A percentile compares a stretch with the other conserved stretches of the same genome.
Evolutionary conservation across 2,329 filamentous ascomycete genomes (phyloP).

Genomic region (Coniochaeta pulveracea): DNA sequence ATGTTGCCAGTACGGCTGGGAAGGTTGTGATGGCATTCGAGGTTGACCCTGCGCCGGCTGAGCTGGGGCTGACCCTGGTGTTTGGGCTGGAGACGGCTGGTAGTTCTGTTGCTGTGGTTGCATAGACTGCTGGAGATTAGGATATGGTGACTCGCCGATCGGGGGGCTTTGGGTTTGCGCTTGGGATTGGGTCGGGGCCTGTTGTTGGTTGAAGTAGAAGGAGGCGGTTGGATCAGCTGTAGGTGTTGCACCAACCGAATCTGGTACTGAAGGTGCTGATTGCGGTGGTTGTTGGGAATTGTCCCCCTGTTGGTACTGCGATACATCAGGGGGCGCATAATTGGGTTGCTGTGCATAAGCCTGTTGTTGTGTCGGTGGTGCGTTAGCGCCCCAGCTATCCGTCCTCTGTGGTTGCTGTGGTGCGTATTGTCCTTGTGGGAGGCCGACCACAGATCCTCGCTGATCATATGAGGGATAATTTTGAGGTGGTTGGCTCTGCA

Average conservation of each 20-base stretch:
- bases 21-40: constrained; percentile 17
- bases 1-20: constrained; percentile 35
- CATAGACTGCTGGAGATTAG: constrained; percentile 34
- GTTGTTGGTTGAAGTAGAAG: constrained; percentile 43
- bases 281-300: constrained; percentile 17
- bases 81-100: constrained; percentile 29
- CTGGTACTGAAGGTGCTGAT: constrained; percentile 19
- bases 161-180: constrained; percentile 23
- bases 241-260: constrained; percentile 20
- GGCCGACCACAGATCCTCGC: constrained; percentile 26
- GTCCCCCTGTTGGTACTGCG: constrained; percentile 15
- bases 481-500: constrained; percentile 38
- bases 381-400: constrained; percentile 37
- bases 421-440: constrained; percentile 29
- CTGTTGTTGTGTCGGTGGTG: constrained; percentile 23
- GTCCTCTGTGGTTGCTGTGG: constrained; percentile 33
- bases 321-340: constrained; percentile 17
- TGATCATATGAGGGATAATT: constrained; percentile 32
- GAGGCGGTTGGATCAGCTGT: constrained; percentile 40
- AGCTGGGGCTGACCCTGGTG: constrained; percentile 24
- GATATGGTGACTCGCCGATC: constrained; percentile 38
- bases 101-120: too few species aligned
- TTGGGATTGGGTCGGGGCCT: constrained; percentile 14
- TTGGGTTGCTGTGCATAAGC: constrained; percentile 21
- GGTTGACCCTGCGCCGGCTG: constrained; percentile 20